Conservation (phyloP, 2,329 filamentous ascomycete genomes). For the Trichophyton benhamiae region DNA sequence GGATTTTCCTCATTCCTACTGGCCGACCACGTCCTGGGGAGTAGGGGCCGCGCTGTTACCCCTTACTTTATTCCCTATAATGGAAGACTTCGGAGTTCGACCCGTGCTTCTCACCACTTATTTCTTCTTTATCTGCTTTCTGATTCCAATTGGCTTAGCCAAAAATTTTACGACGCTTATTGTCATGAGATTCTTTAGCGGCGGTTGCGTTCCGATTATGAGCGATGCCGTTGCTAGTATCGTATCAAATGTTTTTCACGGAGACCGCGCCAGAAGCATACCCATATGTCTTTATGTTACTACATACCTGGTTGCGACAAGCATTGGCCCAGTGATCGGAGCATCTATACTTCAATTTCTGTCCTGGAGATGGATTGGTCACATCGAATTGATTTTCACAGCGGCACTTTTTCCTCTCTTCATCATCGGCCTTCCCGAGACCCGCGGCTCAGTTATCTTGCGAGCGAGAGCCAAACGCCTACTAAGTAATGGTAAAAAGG, state of each 20-base stretch:
- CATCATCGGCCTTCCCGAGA: background rate
- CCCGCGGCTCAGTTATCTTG: background rate
- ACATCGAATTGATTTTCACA: constrained; percentile 48
- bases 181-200: constrained; percentile 58
- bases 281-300: constrained; percentile 54
- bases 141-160: constrained; percentile 72
- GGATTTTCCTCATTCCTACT: background rate
- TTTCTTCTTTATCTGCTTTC: constrained; percentile 55
- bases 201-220: constrained; percentile 40
- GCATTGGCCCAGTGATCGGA: constrained; percentile 44
- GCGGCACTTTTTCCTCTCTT: background rate
- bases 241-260: constrained; percentile 65
- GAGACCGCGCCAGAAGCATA: constrained; percentile 50
- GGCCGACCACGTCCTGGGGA: background rate
- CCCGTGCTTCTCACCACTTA: background rate
- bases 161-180: constrained; percentile 70
- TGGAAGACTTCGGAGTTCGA: background rate
- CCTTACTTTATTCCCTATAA: background rate
- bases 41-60: background rate
- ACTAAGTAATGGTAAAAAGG: background rate
- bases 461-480: background rate
- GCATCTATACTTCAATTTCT: constrained; percentile 22
- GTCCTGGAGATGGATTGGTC: constrained; percentile 50
- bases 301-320: constrained; percentile 56
- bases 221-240: constrained; percentile 64